Base-by-base conservation (phyloP, 2,329 filamentous ascomycete species). In the Ophiostoma piceae region DNA sequence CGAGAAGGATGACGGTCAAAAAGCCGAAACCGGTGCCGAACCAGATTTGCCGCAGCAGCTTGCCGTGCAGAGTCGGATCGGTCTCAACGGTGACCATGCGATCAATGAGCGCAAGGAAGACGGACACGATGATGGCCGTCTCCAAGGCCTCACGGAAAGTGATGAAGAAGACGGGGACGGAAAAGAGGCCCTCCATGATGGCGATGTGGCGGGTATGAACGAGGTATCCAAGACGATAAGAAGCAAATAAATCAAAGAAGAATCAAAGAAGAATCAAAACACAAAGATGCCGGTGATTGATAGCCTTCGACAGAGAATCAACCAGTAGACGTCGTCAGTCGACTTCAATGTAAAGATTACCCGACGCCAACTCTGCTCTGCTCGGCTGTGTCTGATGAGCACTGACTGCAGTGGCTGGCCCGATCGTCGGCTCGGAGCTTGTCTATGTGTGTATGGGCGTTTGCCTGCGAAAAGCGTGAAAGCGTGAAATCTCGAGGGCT, bases 141-240 rank as follows among this genome's bases (percentile, higher is more conserved):
- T 96, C 92, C 64, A 96, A 82, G 57, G 88, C 88, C 81, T 96
- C 92, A 76, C 92, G 88, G 78, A 96, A 95, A 79, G 92, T 89
- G 78, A 96, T 91, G 81, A 96, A 93, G 81, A 96, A 96, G 70
- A 96, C 88, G 9, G 70, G 70, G n/a, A 71, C 57, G 4, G 60
- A 67, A 26, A 71, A 68, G 26, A 71, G 43, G 60, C 62, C 32
- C 11, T 68, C 66, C 70, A 71, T 71, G 66, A 3, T 71, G 54
- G 35, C 32, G n/a, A 8, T 64, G 11, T 64, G 26, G 32, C 16
- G 14, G 57, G 5, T 16, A 2, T 29, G 26, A 29, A 29, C 26
- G 26, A 29, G 26, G 22, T 35, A 16, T 16, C 14, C 0, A 60
- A 57, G 66, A 14, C 6, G 9, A 39, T 7, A 39, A 37, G 51